Evolutionary conservation across 768 basidiomycete genomes (phyloP).

Genomic region (Lactarius evosmus): DNA sequence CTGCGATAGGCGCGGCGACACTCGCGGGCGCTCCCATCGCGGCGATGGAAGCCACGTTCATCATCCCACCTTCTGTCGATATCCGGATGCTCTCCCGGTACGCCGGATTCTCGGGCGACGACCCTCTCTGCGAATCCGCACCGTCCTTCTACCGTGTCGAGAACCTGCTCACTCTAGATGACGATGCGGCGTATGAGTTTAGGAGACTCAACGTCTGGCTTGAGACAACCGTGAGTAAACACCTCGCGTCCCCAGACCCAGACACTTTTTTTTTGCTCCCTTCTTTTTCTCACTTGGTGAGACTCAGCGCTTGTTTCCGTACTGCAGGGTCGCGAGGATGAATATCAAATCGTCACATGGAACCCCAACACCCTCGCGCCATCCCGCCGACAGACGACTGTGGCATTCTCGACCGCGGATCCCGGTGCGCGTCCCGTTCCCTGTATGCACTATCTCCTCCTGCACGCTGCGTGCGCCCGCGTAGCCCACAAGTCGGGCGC

Average conservation of each 20-base stretch:
- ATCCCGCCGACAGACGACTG: conserved; percentile 12
- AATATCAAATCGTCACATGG: conserved; percentile 23
- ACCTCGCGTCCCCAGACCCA: neutral
- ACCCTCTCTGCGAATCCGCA: conserved; percentile 14
- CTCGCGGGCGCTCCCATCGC: neutral
- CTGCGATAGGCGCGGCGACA: neutral
- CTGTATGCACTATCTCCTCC: conserved; percentile 33
- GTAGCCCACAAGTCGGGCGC: conserved; percentile 43
- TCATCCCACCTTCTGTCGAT: conserved; percentile 21
- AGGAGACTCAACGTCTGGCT: conserved; percentile 36
- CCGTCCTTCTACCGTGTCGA: conserved; percentile 15
- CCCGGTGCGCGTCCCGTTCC: conserved; percentile 34
- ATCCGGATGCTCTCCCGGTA: conserved; percentile 17
- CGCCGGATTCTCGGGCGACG: conserved; percentile 14
- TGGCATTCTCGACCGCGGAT: conserved; percentile 35
- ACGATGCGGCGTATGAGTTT: conserved; percentile 28
- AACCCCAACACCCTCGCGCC: conserved; percentile 1
- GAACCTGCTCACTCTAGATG: conserved; percentile 17
- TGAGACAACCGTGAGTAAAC: conserved; percentile 33
- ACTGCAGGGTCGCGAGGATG: neutral
- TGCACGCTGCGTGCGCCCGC: conserved; percentile 43
- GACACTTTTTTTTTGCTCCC: neutral
- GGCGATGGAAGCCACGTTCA: conserved; percentile 2
- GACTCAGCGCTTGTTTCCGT: neutral
- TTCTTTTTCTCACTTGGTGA: neutral